These are phyloP conservation scores for Aspergillus sp. DNA, from an alignment of 2,329 filamentous ascomycete species.

Conservation along the genomic window DNA sequence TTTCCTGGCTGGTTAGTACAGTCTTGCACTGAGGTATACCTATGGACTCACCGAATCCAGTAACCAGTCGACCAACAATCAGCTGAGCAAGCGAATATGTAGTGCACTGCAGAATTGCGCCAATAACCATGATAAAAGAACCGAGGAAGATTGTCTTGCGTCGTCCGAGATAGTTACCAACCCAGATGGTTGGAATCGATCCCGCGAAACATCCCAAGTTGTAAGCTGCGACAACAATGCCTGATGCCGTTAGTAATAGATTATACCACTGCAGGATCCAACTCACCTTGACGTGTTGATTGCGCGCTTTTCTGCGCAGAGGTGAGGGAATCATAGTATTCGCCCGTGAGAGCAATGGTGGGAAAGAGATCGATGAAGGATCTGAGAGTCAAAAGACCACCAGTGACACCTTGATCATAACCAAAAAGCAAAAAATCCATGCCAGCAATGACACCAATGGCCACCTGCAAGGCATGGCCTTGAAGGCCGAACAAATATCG, in stretches of 20 bases:
- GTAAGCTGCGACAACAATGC: constrained; percentile 39
- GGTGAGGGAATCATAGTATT: constrained; percentile 11
- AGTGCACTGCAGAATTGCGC: constrained; percentile 44
- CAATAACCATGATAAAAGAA: constrained; percentile 47
- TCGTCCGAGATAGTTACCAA: constrained; percentile 49
- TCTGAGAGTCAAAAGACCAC: constrained; percentile 38
- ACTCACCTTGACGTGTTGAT: constrained; percentile 32
- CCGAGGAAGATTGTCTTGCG: constrained; percentile 47
- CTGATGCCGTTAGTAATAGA: constrained; percentile 11
- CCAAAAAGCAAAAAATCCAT: constrained; percentile 35
- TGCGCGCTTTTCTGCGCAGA: constrained; percentile 15
- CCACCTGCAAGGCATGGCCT: constrained; percentile 37
- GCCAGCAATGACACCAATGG: constrained; percentile 41
- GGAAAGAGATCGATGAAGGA: constrained; percentile 41
- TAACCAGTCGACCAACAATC: constrained; percentile 48
- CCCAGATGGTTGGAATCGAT: constrained; percentile 46
- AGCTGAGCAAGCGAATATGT: constrained; percentile 46
- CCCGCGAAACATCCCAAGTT: constrained; percentile 50
- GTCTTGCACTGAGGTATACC: not conserved
- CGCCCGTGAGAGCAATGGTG: constrained; percentile 28
- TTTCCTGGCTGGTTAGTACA: constrained; percentile 25
- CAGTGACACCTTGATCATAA: constrained; percentile 41
- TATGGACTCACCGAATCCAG: constrained; percentile 41
- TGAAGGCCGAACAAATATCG: constrained; percentile 34
- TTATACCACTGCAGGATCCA: not conserved